Conservation (phyloP, 2,329 filamentous ascomycete genomes). For the Hirsutella minnesotensis region DNA sequence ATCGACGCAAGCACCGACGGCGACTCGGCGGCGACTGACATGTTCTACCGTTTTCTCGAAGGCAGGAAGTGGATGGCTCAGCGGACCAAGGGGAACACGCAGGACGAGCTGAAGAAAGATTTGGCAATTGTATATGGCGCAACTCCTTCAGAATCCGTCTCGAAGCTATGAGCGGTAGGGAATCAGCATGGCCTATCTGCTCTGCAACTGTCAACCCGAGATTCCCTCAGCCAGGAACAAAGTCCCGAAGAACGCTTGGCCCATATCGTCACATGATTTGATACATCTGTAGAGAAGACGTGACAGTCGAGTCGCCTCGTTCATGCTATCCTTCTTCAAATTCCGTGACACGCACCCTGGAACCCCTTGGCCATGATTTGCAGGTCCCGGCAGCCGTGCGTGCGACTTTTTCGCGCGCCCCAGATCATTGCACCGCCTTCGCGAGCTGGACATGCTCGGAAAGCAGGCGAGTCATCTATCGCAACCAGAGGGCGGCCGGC, state of each 20-base stretch:
- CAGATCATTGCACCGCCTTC: constrained; percentile 13
- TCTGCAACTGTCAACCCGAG: no score
- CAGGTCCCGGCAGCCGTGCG: constrained; percentile 11
- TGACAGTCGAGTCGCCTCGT: no score
- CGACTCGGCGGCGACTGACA: constrained; percentile 22
- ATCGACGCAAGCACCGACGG: constrained; percentile 26
- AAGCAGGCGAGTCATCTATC: constrained; percentile 12
- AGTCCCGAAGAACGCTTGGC: no score
- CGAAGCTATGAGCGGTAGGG: constrained; percentile 13
- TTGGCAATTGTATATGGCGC: constrained; percentile 24
- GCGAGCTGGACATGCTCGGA: constrained; percentile 14
- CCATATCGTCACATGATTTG: no score
- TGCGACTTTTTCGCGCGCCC: constrained; percentile 7
- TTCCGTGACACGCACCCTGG: constrained; percentile 14
- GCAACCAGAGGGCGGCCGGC: constrained; percentile 11
- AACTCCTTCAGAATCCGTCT: constrained; percentile 1
- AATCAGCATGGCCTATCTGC: no score
- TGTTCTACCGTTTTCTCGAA: constrained; percentile 27
- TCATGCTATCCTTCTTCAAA: neutral
- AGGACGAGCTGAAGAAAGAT: constrained; percentile 19
- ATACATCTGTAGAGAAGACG: no score
- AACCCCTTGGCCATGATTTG: constrained; percentile 14
- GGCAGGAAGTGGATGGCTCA: constrained; percentile 10
- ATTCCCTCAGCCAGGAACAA: no score
- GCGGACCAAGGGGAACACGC: constrained; percentile 7